Percentiles rank a stretch among this genome's conserved stretches.
phyloP scores from a whole-genome alignment of 1,284 basidiomycete genomes.

The Leccinum discolor region DNA sequence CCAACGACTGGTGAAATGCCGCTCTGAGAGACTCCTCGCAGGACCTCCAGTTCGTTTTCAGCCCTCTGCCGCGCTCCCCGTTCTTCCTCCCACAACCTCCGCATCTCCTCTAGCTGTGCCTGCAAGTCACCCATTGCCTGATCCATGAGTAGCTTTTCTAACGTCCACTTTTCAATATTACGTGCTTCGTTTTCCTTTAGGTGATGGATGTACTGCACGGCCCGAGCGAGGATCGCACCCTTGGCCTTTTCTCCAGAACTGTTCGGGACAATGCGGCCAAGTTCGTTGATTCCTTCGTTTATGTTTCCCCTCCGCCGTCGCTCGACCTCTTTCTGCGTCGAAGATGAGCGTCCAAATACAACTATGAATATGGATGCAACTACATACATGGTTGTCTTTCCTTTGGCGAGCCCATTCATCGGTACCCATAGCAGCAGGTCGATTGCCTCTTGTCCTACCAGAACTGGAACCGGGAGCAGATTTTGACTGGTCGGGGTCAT shows the following conservation, averaged over 20 bases:
- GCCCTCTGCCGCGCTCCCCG: constrained; percentile 53
- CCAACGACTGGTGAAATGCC: constrained; percentile 4
- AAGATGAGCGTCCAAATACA: neutral
- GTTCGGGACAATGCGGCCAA: constrained; percentile 87
- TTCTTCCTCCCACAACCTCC: constrained; percentile 75
- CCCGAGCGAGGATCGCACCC: constrained; percentile 82
- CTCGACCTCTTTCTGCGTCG: constrained; percentile 93
- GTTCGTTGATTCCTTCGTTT: constrained; percentile 93
- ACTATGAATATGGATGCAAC: neutral
- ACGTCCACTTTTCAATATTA: constrained; percentile 93
- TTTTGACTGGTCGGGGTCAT: constrained; percentile 31
- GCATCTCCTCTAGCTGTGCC: constrained; percentile 76
- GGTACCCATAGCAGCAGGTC: constrained; percentile 59
- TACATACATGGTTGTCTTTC: constrained; percentile 82
- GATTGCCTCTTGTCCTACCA: constrained; percentile 45
- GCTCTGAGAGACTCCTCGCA: constrained; percentile 38
- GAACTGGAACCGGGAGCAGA: constrained; percentile 31
- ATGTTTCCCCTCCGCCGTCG: constrained; percentile 92
- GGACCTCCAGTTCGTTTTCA: constrained; percentile 59
- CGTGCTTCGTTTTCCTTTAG: constrained; percentile 89
- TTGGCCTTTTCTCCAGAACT: constrained; percentile 89
- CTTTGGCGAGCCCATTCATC: constrained; percentile 83
- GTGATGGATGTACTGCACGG: constrained; percentile 88
- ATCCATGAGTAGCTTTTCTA: constrained; percentile 91
- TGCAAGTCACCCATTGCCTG: constrained; percentile 88